phyloP scores from a whole-genome alignment of 257 asterid genomes.

The Prunella vulgaris region DNA sequence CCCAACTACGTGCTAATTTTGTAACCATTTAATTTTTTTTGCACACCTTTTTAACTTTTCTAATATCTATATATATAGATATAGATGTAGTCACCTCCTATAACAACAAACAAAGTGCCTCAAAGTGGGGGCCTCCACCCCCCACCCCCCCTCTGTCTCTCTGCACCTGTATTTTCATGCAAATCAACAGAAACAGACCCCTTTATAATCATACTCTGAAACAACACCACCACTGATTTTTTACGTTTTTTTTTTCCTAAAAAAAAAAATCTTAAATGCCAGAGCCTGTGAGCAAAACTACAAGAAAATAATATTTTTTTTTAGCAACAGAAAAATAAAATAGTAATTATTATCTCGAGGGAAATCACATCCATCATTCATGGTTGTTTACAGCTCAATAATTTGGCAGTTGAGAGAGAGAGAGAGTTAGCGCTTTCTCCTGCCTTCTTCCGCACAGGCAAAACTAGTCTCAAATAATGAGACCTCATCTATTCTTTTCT shows the following conservation, averaged over 20 bases:
- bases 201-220: constrained; percentile 34
- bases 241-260: background rate
- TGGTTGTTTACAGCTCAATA: constrained; percentile 36
- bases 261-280: too few species aligned
- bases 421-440: constrained; percentile 2
- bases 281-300: constrained; percentile 30
- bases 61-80: constrained; percentile 2
- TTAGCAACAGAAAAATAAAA: background rate
- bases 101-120: constrained; percentile 35
- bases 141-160: constrained; percentile 25
- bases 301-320: constrained; percentile 15
- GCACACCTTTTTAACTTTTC: constrained; percentile 30
- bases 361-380: constrained; percentile 15
- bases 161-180: constrained; percentile 27
- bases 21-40: constrained; percentile 54
- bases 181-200: constrained; percentile 21
- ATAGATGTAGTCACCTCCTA: constrained; percentile 20
- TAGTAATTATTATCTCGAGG: constrained; percentile 11
- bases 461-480: too few species aligned
- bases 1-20: constrained; percentile 54
- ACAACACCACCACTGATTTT: constrained; percentile 34
- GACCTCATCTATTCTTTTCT: background rate
- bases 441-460: constrained; percentile 8
- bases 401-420: constrained; percentile 18
- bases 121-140: constrained; percentile 54